phyloP scores from a whole-genome alignment of 208 protist genomes.

The Acanthamoeba divionensis region DNA sequence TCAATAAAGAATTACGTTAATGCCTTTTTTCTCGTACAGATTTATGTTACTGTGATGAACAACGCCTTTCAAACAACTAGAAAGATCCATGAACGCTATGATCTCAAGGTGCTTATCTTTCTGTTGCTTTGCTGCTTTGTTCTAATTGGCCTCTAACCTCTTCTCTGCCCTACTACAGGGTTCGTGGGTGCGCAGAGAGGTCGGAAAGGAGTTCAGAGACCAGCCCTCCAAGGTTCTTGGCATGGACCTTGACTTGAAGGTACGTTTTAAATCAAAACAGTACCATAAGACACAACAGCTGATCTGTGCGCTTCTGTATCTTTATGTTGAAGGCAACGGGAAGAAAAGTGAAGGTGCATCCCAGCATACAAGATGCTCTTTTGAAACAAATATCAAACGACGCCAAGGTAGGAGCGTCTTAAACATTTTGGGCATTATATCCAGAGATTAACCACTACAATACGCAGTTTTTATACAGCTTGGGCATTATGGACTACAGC shows the following conservation, averaged over 20 bases:
- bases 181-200: conserved; percentile 15
- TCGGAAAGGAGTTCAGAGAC: not conserved
- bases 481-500: conserved; percentile 27
- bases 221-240: not conserved
- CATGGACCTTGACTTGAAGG: conserved; percentile 8
- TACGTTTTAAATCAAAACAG: not conserved
- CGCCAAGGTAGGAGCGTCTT: not conserved
- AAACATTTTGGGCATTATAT: not conserved
- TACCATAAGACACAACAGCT: not conserved
- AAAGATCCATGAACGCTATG: conserved; percentile 38
- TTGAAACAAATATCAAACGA: not conserved
- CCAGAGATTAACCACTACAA: not conserved
- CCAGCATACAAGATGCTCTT: not conserved
- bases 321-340: not conserved
- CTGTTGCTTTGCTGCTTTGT: not conserved
- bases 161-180: not conserved
- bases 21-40: not conserved
- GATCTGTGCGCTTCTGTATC: not conserved
- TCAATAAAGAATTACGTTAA: not conserved
- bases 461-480: not conserved
- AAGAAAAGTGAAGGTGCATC: not conserved
- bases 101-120: conserved; percentile 1
- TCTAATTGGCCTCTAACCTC: not conserved
- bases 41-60: conserved; percentile 10
- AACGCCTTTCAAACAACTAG: not conserved